Percentiles rank a stretch among this genome's conserved stretches.
These are phyloP conservation scores for Adansonia digitata DNA, from an alignment of 345 rosid genomes.

Conservation along the genomic window DNA sequence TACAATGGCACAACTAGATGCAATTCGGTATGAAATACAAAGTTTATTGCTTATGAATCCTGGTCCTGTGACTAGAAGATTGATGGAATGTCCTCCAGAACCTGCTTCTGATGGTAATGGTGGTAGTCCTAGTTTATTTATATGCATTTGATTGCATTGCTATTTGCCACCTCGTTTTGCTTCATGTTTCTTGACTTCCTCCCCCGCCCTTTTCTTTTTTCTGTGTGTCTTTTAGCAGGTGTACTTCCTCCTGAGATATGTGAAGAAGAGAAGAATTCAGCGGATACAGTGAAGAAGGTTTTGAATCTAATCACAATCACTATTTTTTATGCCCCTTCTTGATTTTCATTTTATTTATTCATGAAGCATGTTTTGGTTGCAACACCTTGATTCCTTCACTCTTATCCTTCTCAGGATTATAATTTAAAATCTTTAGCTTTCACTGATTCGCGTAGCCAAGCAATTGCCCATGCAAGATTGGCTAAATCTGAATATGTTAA, in stretches of 20 bases:
- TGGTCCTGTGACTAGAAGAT: conserved; percentile 67
- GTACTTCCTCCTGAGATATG: conserved; percentile 16
- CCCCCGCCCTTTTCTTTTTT: background rate
- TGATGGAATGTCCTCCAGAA: conserved; percentile 39
- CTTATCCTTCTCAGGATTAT: conserved; percentile 27
- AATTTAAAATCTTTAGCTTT: conserved; percentile 30
- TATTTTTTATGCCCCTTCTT: background rate
- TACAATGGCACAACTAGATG: conserved; percentile 73
- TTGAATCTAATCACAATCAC: conserved; percentile 6
- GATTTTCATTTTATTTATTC: background rate
- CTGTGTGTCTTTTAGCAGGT: conserved; percentile 21
- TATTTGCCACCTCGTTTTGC: background rate
- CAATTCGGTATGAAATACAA: conserved; percentile 76
- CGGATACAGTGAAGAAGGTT: conserved; percentile 41
- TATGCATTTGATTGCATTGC: background rate
- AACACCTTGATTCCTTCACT: conserved; percentile 3
- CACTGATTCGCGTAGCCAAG: conserved; percentile 57
- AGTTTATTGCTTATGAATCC: conserved; percentile 66
- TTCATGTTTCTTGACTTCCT: background rate
- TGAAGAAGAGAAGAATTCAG: conserved; percentile 25
- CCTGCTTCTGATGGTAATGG: conserved; percentile 32
- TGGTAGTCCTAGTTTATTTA: conserved; percentile 12
- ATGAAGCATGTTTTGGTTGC: background rate
- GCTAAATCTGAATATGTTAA: conserved; percentile 43
- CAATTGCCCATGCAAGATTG: conserved; percentile 55